Base-by-base conservation (phyloP, 2,329 filamentous ascomycete genomes). In the Nemania diffusa region DNA sequence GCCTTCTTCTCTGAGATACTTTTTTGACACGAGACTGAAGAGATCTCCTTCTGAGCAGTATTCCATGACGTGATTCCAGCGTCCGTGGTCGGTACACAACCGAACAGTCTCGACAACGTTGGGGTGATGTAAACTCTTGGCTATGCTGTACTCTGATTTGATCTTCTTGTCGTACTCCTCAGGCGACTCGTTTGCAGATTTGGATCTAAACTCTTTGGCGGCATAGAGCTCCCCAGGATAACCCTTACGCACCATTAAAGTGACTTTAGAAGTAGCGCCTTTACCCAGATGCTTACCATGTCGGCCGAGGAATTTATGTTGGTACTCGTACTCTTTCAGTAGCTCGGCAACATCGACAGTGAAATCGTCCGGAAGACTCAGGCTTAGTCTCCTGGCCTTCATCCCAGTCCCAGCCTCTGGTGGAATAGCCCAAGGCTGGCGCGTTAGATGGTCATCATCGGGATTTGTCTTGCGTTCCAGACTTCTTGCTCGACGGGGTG, bases 61-160 rank as follows among this genome's bases (percentile, higher is more conserved):
- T 77, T 97, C 93, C 94, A 97, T 97, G 63, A 97, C 92, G 77
- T 97, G 92, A 77, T 93, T 94, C 91, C 92, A 97, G 44, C 91
- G 89, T 34, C 88, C 88, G 72, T 90, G 87, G 72, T 94, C 86
- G 15, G 87, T 89, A 81, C 93, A 96, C 5, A 97, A 84, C 32
- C 90, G 88, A 62, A 94, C 81, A 0, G 92, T 94, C 78, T 93
- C 88, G 70, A 97, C 91, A 73, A 97, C 92, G 78, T 97, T 97
- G 57, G 93, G 92, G 77, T 97, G 93, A 74, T 93, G 88, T 68
- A 94, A 81, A 71, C 91, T 93, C 82, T 94, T 94, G 67, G 92
- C 92, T 71, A 97, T 94, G 78, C 90, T 93, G 81, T 90, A 97
- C 78, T 97, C 94, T 1, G 92, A 94, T 79, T 95, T 97, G 82